Percentiles rank a stretch among this genome's conserved stretches.
Conservation (phyloP, 2,329 filamentous ascomycete species). For the Cytospora piceae region DNA sequence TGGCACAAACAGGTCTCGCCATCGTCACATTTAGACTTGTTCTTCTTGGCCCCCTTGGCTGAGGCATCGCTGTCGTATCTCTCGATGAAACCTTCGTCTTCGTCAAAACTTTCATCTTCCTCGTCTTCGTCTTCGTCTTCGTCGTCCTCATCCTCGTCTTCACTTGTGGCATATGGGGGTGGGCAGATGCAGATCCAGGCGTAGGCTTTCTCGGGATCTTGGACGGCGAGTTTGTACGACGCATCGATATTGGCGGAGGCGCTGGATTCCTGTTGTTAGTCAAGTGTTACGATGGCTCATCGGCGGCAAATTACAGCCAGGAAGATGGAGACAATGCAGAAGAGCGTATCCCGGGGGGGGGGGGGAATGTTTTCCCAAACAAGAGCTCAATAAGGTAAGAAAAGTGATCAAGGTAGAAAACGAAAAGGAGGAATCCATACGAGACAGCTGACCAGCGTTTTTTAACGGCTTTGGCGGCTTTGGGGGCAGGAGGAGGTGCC, state of each 20-base stretch:
- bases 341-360: background rate
- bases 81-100: background rate
- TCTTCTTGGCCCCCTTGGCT: background rate
- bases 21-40: conserved; percentile 1
- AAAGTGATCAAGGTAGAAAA: too few species aligned
- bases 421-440: background rate
- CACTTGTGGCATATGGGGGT: background rate
- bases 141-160: background rate
- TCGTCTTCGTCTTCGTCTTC: background rate
- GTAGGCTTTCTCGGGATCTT: background rate
- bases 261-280: background rate
- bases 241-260: conserved; percentile 12
- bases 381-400: too few species aligned
- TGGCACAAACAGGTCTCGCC: conserved; percentile 35
- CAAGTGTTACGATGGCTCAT: background rate
- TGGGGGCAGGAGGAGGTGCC: background rate
- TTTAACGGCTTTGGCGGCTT: background rate
- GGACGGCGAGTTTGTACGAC: background rate
- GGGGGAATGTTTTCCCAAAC: too few species aligned
- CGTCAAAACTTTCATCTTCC: background rate
- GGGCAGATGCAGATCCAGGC: conserved; percentile 13
- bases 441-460: conserved; percentile 8
- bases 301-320: background rate
- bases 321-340: background rate
- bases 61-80: background rate